Conservation (phyloP, 2,329 filamentous ascomycete species). For the Lomentospora prolificans region DNA sequence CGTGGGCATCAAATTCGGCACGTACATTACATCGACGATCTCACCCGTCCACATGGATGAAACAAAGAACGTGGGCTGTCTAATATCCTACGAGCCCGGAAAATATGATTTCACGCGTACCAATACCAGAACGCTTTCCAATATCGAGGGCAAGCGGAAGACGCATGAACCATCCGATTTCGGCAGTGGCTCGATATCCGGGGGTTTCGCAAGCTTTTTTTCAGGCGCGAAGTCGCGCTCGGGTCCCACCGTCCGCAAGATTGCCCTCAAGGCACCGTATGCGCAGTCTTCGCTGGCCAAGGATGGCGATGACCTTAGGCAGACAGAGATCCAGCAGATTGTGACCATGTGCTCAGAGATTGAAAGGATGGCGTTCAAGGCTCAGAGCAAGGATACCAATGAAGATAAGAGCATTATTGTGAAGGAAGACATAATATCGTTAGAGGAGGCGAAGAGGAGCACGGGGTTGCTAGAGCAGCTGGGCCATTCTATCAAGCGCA, state of each 20-base stretch:
- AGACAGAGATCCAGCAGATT: constrained; percentile 47
- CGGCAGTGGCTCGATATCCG: not conserved
- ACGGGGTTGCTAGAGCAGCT: constrained; percentile 80
- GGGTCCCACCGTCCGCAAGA: constrained; percentile 24
- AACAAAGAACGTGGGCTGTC: constrained; percentile 70
- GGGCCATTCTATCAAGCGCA: constrained; percentile 83
- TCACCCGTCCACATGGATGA: constrained; percentile 69
- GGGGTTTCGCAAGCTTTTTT: constrained; percentile 5
- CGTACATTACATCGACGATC: constrained; percentile 84
- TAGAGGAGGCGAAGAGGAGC: constrained; percentile 76
- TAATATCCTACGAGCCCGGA: constrained; percentile 66
- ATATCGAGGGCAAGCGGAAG: constrained; percentile 21
- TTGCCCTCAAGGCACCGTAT: constrained; percentile 49
- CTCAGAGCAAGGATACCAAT: constrained; percentile 28
- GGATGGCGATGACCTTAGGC: constrained; percentile 32
- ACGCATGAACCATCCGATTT: constrained; percentile 1
- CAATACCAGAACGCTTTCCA: constrained; percentile 75
- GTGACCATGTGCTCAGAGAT: constrained; percentile 67
- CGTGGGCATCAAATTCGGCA: constrained; percentile 63
- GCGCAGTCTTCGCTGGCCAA: constrained; percentile 44
- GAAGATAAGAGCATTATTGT: constrained; percentile 41
- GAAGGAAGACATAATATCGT: constrained; percentile 64
- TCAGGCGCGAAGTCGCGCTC: constrained; percentile 14
- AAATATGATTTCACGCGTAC: constrained; percentile 64
- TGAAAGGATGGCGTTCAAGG: constrained; percentile 49